These are phyloP conservation scores for Gossypium anomalum DNA, from an alignment of 345 rosid genomes.

Conservation along the genomic window DNA sequence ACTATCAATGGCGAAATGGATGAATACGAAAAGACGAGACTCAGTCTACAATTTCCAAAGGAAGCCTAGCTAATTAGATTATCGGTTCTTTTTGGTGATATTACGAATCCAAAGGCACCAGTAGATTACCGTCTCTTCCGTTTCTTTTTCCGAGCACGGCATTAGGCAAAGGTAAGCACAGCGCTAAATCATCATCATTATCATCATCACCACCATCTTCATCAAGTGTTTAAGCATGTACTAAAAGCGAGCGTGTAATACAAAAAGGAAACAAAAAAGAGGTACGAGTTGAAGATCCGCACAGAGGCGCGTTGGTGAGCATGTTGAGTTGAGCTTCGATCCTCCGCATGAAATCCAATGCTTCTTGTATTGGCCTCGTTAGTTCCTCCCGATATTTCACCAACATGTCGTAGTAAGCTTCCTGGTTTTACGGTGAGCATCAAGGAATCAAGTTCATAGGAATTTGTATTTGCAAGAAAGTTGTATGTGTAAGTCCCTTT, in stretches of 20 bases:
- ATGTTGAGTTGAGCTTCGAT: conserved; percentile 85
- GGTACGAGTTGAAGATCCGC: conserved; percentile 74
- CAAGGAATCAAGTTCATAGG: not conserved
- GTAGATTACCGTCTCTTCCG: conserved; percentile 13
- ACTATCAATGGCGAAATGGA: conserved; percentile 4
- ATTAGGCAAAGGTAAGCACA: not conserved
- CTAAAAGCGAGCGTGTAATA: not conserved
- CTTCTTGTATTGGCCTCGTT: conserved; percentile 89
- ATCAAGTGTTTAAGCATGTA: not conserved
- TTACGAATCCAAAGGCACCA: not conserved
- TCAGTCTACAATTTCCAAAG: conserved; percentile 19
- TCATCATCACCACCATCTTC: not conserved
- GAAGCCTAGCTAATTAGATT: not conserved
- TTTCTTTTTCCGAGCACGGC: not conserved
- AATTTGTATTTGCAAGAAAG: no score
- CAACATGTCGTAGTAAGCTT: conserved; percentile 91
- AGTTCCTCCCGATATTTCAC: conserved; percentile 92
- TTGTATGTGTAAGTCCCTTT: no score
- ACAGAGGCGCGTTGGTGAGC: conserved; percentile 66
- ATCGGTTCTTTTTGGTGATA: not conserved
- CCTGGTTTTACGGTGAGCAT: conserved; percentile 52
- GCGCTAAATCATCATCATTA: no score
- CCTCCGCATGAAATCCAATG: conserved; percentile 95
- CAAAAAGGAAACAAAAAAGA: not conserved
- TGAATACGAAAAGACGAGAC: conserved; percentile 6